These are phyloP conservation scores for Vanrija pseudolonga DNA, from an alignment of 1,284 basidiomycete species.

Conservation along the genomic window DNA sequence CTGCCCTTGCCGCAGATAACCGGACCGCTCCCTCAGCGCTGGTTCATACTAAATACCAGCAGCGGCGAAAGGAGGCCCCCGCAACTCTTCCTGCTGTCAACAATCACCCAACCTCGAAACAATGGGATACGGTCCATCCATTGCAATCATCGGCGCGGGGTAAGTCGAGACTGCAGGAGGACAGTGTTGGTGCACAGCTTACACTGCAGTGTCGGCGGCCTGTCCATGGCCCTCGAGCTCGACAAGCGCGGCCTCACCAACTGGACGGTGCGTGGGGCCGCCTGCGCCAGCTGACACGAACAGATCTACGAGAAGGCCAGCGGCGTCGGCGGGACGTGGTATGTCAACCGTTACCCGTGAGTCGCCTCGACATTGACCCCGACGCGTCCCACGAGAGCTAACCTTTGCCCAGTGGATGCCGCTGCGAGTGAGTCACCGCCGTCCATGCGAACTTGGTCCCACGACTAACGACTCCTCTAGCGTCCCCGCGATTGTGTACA, in stretches of 20 bases:
- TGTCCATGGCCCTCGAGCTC: slow-evolving; percentile 23
- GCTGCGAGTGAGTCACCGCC: slow-evolving; percentile 1
- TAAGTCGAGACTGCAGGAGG: slow-evolving; percentile 5
- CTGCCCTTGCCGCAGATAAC: too few relatives aligned
- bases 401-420: slow-evolving; percentile 11
- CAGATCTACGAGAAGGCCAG: slow-evolving; percentile 1
- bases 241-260: slow-evolving; percentile 21
- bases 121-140: not conserved
- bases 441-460: not conserved
- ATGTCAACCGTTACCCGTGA: slow-evolving; percentile 2
- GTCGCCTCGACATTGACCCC: not conserved
- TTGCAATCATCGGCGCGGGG: slow-evolving; percentile 32
- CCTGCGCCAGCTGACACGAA: not conserved
- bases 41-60: too few relatives aligned
- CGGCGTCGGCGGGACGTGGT: slow-evolving; percentile 3
- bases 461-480: not conserved
- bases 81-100: too few relatives aligned
- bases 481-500: slow-evolving; percentile 3
- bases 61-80: too few relatives aligned
- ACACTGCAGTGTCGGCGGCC: slow-evolving; percentile 18
- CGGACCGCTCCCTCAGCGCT: too few relatives aligned
- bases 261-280: slow-evolving; percentile 18
- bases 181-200: not conserved
- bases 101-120: too few relatives aligned
- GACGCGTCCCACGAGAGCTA: not conserved